A percentile compares a stretch with the other conserved stretches of the same genome.
Evolutionary conservation across 306 rosid genomes (phyloP).

Genomic region (Castanea mollissima): DNA sequence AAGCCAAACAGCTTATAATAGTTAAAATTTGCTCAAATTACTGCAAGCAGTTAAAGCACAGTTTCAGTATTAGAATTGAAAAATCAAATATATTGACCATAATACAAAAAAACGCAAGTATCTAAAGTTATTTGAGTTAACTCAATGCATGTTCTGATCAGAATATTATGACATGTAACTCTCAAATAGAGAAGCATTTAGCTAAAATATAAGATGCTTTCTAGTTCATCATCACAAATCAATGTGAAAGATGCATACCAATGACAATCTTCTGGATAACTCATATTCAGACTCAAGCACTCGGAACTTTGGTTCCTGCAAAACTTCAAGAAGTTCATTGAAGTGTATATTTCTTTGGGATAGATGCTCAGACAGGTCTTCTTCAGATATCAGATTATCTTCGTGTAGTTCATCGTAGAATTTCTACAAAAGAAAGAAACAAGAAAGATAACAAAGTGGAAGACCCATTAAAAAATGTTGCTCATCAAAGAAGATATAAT

Average conservation of each 20-base stretch:
- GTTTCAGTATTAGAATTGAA: neutral
- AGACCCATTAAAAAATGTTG: constrained; percentile 1
- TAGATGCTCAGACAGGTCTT: constrained; percentile 47
- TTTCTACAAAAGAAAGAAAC: constrained; percentile 43
- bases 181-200: neutral
- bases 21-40: neutral
- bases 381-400: constrained; percentile 31
- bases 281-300: constrained; percentile 65
- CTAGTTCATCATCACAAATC: neutral
- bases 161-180: neutral
- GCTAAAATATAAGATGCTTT: neutral
- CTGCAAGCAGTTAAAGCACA: neutral
- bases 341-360: constrained; percentile 37
- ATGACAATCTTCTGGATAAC: constrained; percentile 50
- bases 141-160: neutral
- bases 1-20: neutral
- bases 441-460: neutral
- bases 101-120: neutral
- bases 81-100: neutral
- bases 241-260: constrained; percentile 49
- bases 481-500: constrained; percentile 7
- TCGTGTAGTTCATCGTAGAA: constrained; percentile 36
- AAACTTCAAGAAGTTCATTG: constrained; percentile 48
- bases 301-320: constrained; percentile 65
- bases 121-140: neutral